phyloP scores from a whole-genome alignment of 2,329 filamentous ascomycete species.

The Akanthomyces muscarius region DNA sequence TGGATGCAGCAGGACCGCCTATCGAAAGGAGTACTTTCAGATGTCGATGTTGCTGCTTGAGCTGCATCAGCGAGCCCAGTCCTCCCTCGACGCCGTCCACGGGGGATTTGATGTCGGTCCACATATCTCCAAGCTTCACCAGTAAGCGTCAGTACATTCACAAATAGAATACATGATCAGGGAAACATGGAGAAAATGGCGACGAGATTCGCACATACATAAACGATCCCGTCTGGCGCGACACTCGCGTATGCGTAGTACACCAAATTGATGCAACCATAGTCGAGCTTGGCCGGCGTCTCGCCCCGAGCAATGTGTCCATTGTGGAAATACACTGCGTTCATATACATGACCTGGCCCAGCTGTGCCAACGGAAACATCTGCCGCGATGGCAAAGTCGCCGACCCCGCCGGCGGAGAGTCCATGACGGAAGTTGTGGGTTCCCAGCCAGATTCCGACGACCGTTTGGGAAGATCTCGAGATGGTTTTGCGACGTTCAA shows the following conservation, averaged over 20 bases:
- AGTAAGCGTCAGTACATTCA: background rate
- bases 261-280: conserved; percentile 73
- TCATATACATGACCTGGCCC: conserved; percentile 53
- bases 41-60: conserved; percentile 67
- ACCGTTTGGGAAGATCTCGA: background rate
- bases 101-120: conserved; percentile 67
- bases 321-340: conserved; percentile 84
- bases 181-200: background rate
- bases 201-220: conserved; percentile 52
- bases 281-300: conserved; percentile 69
- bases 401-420: background rate
- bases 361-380: background rate
- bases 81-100: conserved; percentile 65
- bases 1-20: conserved; percentile 62
- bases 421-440: conserved; percentile 1
- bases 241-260: conserved; percentile 82
- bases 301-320: conserved; percentile 68
- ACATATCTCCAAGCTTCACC: conserved; percentile 70
- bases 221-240: conserved; percentile 66
- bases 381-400: background rate
- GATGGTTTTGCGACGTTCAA: background rate
- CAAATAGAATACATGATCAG: background rate
- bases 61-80: conserved; percentile 66
- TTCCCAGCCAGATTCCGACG: background rate
- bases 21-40: conserved; percentile 75